Evolutionary conservation across 202 grass and related monocot genomes (phyloP).

Genomic region (Digitaria exilis): DNA sequence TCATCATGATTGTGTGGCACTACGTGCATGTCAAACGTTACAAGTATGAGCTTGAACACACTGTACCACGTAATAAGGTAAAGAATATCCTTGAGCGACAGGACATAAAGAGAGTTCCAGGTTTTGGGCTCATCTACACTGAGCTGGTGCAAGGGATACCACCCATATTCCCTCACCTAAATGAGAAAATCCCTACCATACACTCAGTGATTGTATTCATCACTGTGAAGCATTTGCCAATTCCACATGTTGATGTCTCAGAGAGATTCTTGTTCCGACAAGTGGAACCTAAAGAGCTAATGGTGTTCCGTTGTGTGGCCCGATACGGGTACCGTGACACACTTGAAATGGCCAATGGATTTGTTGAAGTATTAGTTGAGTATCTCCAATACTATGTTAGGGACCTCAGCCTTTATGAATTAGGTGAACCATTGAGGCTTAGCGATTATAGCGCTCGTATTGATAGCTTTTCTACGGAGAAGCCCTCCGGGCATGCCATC

Average conservation of each 20-base stretch:
- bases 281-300: slow-evolving; percentile 43
- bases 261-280: slow-evolving; percentile 68
- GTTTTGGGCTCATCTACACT: slow-evolving; percentile 56
- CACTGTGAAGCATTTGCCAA: slow-evolving; percentile 55
- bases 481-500: background rate
- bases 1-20: slow-evolving; percentile 60
- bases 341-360: slow-evolving; percentile 44
- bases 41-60: slow-evolving; percentile 55
- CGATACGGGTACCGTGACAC: slow-evolving; percentile 64
- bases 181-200: slow-evolving; percentile 60
- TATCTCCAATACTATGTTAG: slow-evolving; percentile 58
- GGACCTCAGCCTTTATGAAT: slow-evolving; percentile 33
- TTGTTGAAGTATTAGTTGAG: slow-evolving; percentile 50
- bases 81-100: slow-evolving; percentile 11
- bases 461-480: slow-evolving; percentile 34
- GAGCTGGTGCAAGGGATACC: slow-evolving; percentile 72
- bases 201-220: slow-evolving; percentile 60
- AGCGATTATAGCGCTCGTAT: slow-evolving; percentile 20
- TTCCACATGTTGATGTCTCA: slow-evolving; percentile 43
- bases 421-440: background rate
- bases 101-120: slow-evolving; percentile 46
- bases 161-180: slow-evolving; percentile 59
- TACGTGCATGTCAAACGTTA: slow-evolving; percentile 59
- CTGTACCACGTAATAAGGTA: slow-evolving; percentile 39
- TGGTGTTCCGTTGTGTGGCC: slow-evolving; percentile 62